These are phyloP conservation scores for Poterioochromonas sp. DNA, from an alignment of 352 stramenopile genomes.

Conservation along the genomic window DNA sequence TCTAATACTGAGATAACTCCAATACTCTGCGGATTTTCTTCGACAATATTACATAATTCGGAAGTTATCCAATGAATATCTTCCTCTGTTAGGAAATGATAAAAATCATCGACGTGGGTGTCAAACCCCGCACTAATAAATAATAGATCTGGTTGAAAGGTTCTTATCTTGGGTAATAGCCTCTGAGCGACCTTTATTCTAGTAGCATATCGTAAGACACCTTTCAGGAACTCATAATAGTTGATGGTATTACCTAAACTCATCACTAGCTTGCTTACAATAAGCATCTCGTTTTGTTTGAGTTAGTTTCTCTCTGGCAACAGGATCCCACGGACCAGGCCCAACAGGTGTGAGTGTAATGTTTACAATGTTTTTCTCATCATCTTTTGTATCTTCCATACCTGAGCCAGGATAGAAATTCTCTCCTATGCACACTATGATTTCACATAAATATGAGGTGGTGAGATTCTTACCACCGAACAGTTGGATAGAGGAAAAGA, in stretches of 20 bases:
- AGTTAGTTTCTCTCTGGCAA: slow-evolving; percentile 11
- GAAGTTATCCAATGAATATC: slow-evolving; percentile 73
- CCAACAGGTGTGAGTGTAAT: slow-evolving; percentile 36
- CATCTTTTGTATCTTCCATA: slow-evolving; percentile 46
- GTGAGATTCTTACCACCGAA: slow-evolving; percentile 29
- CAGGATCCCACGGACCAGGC: neutral
- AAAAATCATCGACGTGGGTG: slow-evolving; percentile 43
- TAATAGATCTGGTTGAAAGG: slow-evolving; percentile 65
- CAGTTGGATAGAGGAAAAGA: slow-evolving; percentile 69
- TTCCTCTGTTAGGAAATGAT: slow-evolving; percentile 63
- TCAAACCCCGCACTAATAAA: slow-evolving; percentile 41
- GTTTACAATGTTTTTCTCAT: slow-evolving; percentile 42
- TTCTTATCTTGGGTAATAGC: slow-evolving; percentile 55
- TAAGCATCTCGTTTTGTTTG: slow-evolving; percentile 32
- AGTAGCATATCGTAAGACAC: neutral
- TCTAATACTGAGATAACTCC: slow-evolving; percentile 67
- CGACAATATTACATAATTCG: slow-evolving; percentile 59
- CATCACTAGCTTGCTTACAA: slow-evolving; percentile 33
- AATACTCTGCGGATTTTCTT: slow-evolving; percentile 37
- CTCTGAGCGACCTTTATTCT: slow-evolving; percentile 49
- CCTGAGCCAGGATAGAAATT: slow-evolving; percentile 65
- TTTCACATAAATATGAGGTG: neutral
- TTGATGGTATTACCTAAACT: slow-evolving; percentile 36
- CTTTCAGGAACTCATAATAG: neutral
- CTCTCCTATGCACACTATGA: neutral